Evolutionary conservation across 441 rosid genomes (phyloP).

Genomic region (Manihot esculenta): DNA sequence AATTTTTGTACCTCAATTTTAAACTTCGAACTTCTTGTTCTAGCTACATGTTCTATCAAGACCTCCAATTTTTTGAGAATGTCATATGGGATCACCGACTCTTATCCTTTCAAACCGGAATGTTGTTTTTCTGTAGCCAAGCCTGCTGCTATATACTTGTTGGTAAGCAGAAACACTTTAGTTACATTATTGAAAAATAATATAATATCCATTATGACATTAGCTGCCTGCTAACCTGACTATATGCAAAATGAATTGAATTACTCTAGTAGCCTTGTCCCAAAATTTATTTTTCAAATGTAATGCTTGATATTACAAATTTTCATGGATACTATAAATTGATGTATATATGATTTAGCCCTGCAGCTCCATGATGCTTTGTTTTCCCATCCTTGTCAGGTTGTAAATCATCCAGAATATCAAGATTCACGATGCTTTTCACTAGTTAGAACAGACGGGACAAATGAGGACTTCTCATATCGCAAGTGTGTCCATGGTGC

Average conservation of each 20-base stretch:
- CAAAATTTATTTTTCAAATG: neutral
- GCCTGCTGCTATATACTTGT: too few species aligned
- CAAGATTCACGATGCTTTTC: conserved; percentile 65
- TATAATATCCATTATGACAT: neutral
- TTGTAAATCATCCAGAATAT: conserved; percentile 55
- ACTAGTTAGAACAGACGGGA: conserved; percentile 67
- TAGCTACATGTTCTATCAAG: neutral
- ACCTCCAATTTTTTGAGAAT: neutral
- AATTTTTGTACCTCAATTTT: neutral
- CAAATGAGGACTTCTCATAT: conserved; percentile 79
- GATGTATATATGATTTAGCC: neutral
- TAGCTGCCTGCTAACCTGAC: neutral
- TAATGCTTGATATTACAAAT: too few species aligned
- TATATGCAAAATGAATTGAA: neutral
- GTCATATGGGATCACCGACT: neutral
- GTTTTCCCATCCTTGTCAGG: conserved; percentile 39
- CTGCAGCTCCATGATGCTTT: neutral
- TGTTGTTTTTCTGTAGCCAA: too few species aligned
- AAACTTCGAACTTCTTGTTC: neutral
- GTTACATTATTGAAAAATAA: too few species aligned
- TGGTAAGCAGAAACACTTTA: too few species aligned
- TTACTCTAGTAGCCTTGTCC: neutral
- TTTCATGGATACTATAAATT: neutral
- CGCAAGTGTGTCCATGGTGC: conserved; percentile 79
- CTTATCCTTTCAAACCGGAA: neutral